Conservation (phyloP, 2,329 filamentous ascomycete genomes). For the Ophiosphaerella korrae region DNA sequence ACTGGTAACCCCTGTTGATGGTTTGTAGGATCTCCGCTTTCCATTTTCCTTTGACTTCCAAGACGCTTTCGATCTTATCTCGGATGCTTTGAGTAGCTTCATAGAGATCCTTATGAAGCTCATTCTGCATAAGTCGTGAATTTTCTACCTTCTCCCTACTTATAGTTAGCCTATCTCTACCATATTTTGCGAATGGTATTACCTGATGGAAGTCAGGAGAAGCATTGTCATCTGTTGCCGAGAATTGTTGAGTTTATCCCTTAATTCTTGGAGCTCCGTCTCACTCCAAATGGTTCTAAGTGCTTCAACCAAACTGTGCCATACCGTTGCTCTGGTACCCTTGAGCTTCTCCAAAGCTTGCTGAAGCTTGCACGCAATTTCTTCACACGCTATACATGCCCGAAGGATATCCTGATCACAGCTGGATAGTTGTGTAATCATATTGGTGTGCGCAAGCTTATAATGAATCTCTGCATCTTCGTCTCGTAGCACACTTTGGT, state of each 20-base stretch:
- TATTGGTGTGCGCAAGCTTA: neutral
- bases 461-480: neutral
- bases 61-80: neutral
- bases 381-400: neutral
- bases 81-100: neutral
- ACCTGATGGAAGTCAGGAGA: neutral
- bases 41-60: neutral
- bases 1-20: neutral
- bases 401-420: neutral
- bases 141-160: neutral
- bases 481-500: neutral
- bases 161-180: neutral
- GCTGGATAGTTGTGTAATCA: neutral
- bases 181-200: neutral
- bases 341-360: neutral
- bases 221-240: neutral
- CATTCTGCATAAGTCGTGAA: neutral
- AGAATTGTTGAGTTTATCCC: neutral
- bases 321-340: neutral
- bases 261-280: neutral
- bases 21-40: neutral
- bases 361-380: neutral
- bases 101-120: neutral
- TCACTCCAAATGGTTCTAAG: neutral
- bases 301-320: neutral